Conservation (phyloP, 768 basidiomycete species). For the Amanita rubescens region DNA sequence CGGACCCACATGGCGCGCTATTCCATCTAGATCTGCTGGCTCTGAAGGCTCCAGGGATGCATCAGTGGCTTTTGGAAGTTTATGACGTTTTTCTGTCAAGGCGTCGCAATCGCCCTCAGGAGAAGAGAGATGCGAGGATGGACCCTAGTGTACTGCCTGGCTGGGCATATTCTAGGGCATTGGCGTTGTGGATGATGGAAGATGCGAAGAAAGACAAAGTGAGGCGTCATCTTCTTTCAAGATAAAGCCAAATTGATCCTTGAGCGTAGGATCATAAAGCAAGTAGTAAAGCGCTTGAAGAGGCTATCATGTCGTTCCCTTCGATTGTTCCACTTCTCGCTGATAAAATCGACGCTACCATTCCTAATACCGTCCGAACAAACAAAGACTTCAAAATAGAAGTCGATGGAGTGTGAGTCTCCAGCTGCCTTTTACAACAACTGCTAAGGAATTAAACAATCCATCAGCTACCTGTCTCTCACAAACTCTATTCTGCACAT, state of each 20-base stretch:
- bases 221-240: not conserved
- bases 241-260: not conserved
- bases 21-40: conserved; percentile 83
- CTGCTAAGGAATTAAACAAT: not conserved
- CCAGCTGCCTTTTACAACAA: not conserved
- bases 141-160: conserved; percentile 68
- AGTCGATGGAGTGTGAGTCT: conserved; percentile 54
- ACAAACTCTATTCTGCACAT: conserved; percentile 57
- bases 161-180: conserved; percentile 63
- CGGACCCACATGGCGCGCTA: conserved; percentile 83
- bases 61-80: conserved; percentile 72
- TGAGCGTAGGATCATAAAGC: conserved; percentile 39
- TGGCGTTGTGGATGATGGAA: conserved; percentile 54
- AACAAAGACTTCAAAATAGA: conserved; percentile 64
- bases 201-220: conserved; percentile 36
- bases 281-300: conserved; percentile 61
- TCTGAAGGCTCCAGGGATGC: conserved; percentile 65
- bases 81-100: conserved; percentile 40
- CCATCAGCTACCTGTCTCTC: conserved; percentile 28
- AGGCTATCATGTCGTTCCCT: conserved; percentile 75
- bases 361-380: conserved; percentile 50
- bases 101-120: conserved; percentile 11
- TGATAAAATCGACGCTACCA: conserved; percentile 71
- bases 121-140: conserved; percentile 22
- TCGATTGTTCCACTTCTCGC: conserved; percentile 75